phyloP scores from a whole-genome alignment of 768 basidiomycete genomes.

The Lactarius indigo region DNA sequence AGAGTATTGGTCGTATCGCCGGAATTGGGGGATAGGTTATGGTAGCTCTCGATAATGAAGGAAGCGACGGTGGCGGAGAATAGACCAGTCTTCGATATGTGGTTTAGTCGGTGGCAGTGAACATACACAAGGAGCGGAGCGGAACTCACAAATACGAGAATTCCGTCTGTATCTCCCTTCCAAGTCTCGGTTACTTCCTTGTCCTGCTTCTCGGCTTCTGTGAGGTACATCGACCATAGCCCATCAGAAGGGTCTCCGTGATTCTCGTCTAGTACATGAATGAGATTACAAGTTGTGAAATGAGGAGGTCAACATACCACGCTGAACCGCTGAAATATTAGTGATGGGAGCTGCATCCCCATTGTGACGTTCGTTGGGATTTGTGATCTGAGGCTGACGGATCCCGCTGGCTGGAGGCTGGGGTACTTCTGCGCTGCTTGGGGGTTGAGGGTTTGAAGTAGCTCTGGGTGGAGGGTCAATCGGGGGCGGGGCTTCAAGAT shows the following conservation, averaged over 20 bases:
- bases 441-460: too few species aligned
- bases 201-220: conserved; percentile 6
- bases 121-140: not conserved
- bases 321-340: not conserved
- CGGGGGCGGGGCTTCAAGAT: too few species aligned
- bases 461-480: too few species aligned
- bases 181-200: not conserved
- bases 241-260: conserved; percentile 2
- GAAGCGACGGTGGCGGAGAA: conserved; percentile 21
- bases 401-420: too few species aligned
- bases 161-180: conserved; percentile 11
- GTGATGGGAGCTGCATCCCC: too few species aligned
- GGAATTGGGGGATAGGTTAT: conserved; percentile 6
- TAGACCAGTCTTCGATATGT: conserved; percentile 12
- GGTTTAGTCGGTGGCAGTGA: not conserved
- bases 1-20: not conserved
- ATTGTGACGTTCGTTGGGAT: too few species aligned
- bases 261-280: not conserved
- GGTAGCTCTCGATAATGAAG: conserved; percentile 22
- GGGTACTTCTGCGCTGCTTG: too few species aligned
- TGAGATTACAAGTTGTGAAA: not conserved
- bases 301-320: not conserved
- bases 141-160: conserved; percentile 14
- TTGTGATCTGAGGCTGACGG: too few species aligned
- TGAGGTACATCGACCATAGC: conserved; percentile 13